phyloP scores from a whole-genome alignment of 768 basidiomycete genomes.

The Tulasnella sp. region DNA sequence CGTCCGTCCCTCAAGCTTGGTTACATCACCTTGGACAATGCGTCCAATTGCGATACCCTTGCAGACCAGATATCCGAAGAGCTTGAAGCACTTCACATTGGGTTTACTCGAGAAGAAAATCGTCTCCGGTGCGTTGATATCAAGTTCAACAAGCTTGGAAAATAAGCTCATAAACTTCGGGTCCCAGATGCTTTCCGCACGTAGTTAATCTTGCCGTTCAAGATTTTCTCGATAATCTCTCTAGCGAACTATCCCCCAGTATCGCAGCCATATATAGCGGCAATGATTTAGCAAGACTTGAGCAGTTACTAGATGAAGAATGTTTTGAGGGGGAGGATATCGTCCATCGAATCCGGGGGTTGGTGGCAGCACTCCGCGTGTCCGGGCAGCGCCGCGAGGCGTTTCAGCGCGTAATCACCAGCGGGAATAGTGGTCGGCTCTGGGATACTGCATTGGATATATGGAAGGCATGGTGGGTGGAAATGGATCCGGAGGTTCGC shows the following conservation, averaged over 20 bases:
- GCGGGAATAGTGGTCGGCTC: neutral
- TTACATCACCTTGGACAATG: constrained; percentile 10
- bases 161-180: neutral
- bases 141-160: neutral
- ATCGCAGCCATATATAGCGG: neutral
- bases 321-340: neutral
- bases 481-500: neutral
- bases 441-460: neutral
- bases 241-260: neutral
- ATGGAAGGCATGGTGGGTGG: neutral
- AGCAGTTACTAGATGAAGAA: neutral
- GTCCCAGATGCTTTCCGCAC: constrained; percentile 7
- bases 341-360: neutral
- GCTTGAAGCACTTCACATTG: neutral
- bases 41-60: constrained; percentile 12
- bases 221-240: neutral
- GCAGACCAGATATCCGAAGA: neutral
- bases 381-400: neutral
- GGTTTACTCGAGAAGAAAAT: neutral
- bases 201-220: constrained; percentile 10
- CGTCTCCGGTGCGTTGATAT: neutral
- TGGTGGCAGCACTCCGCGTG: neutral
- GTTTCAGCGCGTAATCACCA: neutral
- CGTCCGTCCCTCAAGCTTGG: neutral
- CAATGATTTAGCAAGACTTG: neutral